phyloP scores from a whole-genome alignment of 257 asterid genomes.

The Solanum bulbocastanum region DNA sequence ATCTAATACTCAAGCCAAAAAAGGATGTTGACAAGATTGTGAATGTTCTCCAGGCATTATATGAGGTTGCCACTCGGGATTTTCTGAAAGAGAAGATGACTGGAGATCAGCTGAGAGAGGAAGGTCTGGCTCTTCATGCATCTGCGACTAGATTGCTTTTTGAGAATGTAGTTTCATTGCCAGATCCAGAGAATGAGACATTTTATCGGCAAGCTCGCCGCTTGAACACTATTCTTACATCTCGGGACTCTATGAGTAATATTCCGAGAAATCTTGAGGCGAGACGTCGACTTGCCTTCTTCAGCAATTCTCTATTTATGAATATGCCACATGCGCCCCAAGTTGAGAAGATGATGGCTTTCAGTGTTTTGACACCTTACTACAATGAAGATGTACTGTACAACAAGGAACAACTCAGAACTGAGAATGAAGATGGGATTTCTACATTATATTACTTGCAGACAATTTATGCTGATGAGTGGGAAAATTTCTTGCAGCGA shows the following conservation, averaged over 20 bases:
- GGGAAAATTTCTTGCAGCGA: slow-evolving; percentile 88
- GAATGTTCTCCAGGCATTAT: slow-evolving; percentile 94
- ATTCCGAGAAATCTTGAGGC: slow-evolving; percentile 95
- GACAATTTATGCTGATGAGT: slow-evolving; percentile 91
- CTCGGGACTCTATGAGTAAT: slow-evolving; percentile 91
- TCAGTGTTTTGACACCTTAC: slow-evolving; percentile 96
- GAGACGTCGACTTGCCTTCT: slow-evolving; percentile 93
- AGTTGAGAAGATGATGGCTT: slow-evolving; percentile 97
- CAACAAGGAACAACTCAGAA: slow-evolving; percentile 89
- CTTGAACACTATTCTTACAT: slow-evolving; percentile 80
- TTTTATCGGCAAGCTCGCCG: slow-evolving; percentile 91
- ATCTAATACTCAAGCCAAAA: slow-evolving; percentile 54
- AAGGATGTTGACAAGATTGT: slow-evolving; percentile 60
- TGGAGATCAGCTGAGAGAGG: slow-evolving; percentile 72
- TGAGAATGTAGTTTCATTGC: slow-evolving; percentile 69
- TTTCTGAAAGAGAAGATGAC: slow-evolving; percentile 64
- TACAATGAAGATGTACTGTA: slow-evolving; percentile 87
- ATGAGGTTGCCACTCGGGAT: slow-evolving; percentile 90
- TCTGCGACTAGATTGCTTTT: slow-evolving; percentile 69
- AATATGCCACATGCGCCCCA: slow-evolving; percentile 99
- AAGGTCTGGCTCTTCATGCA: slow-evolving; percentile 76
- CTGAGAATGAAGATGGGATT: slow-evolving; percentile 97
- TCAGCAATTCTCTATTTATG: slow-evolving; percentile 97
- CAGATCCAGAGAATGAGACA: slow-evolving; percentile 49
- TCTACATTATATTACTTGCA: slow-evolving; percentile 89